Evolutionary conservation across 352 stramenopile species (phyloP), one percentile per base, ranked within the genome.

Genomic region (Pythium myriotylum): DNA sequence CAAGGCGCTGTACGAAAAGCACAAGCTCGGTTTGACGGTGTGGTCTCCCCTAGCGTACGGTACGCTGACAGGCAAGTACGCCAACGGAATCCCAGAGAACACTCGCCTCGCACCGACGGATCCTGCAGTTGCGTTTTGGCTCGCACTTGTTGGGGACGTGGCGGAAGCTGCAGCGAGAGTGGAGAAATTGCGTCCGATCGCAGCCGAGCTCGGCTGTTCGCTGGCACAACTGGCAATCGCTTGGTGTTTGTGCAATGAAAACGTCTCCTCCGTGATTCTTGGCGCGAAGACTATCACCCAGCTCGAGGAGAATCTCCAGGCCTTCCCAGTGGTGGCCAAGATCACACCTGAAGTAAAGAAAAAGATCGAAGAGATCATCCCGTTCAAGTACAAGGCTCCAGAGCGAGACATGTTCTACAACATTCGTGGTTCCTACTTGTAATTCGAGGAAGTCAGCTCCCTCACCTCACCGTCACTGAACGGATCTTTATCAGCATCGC

Each of bases 51-150:
- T 94, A 2, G 73, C 76, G 3, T 83, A 65, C 12, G 84, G 84
- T 17, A 48, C 92, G 5, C 59, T 94, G 1, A 90, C 84, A 22
- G 81, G 81, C 41, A 92, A 93, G 54, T 92, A 92, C 81, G 82
- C 65, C 60, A 78, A 76, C 22, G 78, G 76, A 0, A 81, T 89
- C 19, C 84, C 84, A 7, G 81, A 88, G 17, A 69, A 43, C 32
- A n/a, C 66, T n/a, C 68, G 65, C 48, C n/a, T 58, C 27, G 66
- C 62, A 50, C 67, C n/a, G n/a, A n/a, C n/a, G n/a, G n/a, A n/a
- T n/a, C n/a, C n/a, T n/a, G n/a, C n/a, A n/a, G n/a, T n/a, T n/a
- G n/a, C n/a, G n/a, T n/a, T n/a, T n/a, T n/a, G n/a, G n/a, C n/a
- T n/a, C n/a, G n/a, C n/a, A n/a, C n/a, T n/a, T n/a, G n/a, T n/a